Evolutionary conservation across 1,284 basidiomycete species (phyloP), one percentile per base, ranked within the genome.

Genomic region (Ustilago trichophora): DNA sequence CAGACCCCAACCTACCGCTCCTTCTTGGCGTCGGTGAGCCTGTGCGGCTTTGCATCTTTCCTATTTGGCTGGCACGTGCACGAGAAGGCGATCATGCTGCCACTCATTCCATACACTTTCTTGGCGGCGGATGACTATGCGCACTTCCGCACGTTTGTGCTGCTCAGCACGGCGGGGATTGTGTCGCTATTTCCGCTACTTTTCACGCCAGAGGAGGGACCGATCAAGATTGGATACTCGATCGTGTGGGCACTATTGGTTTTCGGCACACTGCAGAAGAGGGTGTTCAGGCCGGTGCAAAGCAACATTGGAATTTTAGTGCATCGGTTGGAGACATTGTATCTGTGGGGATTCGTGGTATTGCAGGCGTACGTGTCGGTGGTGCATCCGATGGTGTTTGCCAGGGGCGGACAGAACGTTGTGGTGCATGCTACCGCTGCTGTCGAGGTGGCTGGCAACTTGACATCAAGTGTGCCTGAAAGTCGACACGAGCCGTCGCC

Each of bases 21-120:
- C 3, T 97, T 97, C 82, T 76, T 97, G 47, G 88, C 89, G 12
- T 88, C 91, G 2, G 82, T 96, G 67, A 92, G 91, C 1, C 85
- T 96, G 22, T 95, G 91, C 62, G 93, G 91, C 11, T 93, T 92
- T 82, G 87, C 90, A 0, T 93, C 92, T 12, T 97, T 91, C 83
- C 86, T 95, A 82, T 94, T 96, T 78, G 94, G 94, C 33, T 97
- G 93, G 93, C 93, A 97, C 83, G 93, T 97, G 9, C 93, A 97
- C 78, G 93, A 97, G 83, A 97, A 97, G 82, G 93, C 93, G 1
- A 87, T 95, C 35, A 85, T 97, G 40, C 86, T 97, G 11, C 88
- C 94, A 18, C 85, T 97, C 8, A 88, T 97, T 1, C 93, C 93
- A 27, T 85, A 96, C 22, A 94, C 91, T 76, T 83, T 96, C 21